These are phyloP conservation scores for Plasmodium ovale DNA, from an alignment of 169 alveolate genomes.

Conservation along the genomic window DNA sequence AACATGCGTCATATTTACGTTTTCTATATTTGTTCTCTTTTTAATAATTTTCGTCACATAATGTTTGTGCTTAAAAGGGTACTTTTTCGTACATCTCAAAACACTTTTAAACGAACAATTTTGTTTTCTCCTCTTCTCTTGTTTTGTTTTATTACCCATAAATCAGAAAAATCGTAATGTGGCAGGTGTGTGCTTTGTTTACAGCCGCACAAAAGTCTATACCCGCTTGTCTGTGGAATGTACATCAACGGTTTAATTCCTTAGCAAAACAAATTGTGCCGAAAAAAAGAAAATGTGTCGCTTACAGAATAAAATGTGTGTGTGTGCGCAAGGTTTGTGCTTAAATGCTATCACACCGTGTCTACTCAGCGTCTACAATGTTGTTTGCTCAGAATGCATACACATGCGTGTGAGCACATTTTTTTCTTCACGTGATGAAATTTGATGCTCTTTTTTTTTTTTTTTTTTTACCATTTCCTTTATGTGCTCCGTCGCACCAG, in stretches of 20 bases:
- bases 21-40: not conserved
- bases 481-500: constrained; percentile 87
- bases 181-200: constrained; percentile 82
- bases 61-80: no score
- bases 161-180: constrained; percentile 84
- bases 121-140: constrained; percentile 31
- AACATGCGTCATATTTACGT: not conserved
- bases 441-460: not conserved
- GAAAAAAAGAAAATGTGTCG: not conserved
- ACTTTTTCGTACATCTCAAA: not conserved
- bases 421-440: not conserved
- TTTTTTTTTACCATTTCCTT: constrained; percentile 79
- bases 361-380: no score
- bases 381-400: no score
- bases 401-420: not conserved
- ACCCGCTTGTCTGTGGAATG: constrained; percentile 85
- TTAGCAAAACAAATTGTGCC: constrained; percentile 14
- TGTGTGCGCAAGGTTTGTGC: not conserved
- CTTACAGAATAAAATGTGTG: not conserved
- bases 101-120: not conserved
- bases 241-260: constrained; percentile 88
- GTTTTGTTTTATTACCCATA: no score
- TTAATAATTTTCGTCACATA: not conserved
- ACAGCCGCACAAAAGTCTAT: constrained; percentile 87
- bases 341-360: not conserved